Conservation (phyloP, 805 yeast genomes). For the Isabelozyma heimii region DNA sequence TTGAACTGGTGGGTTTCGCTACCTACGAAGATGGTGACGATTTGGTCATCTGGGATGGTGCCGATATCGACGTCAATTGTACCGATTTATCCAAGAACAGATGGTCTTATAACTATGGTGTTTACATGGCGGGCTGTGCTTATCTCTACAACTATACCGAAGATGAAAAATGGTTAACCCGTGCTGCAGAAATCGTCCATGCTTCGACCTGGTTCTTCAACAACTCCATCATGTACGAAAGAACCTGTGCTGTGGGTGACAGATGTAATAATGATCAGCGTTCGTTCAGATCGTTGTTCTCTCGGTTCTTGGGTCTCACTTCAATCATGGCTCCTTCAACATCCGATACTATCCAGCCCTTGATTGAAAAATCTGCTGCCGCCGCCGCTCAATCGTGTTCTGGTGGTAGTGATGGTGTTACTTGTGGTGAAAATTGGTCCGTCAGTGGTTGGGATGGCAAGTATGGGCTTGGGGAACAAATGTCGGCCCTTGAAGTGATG, state of each 20-base stretch:
- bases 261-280: conserved; percentile 75
- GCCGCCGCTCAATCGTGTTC: conserved; percentile 79
- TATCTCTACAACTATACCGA: conserved; percentile 63
- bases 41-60: conserved; percentile 56
- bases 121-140: conserved; percentile 66
- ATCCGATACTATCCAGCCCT: conserved; percentile 37
- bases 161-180: conserved; percentile 40
- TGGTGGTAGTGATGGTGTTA: conserved; percentile 83
- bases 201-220: conserved; percentile 46
- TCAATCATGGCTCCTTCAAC: conserved; percentile 53
- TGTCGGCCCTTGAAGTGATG: conserved; percentile 68
- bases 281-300: conserved; percentile 67
- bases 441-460: conserved; percentile 56
- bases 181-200: conserved; percentile 33
- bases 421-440: conserved; percentile 81
- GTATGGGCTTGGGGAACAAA: conserved; percentile 84
- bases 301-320: conserved; percentile 62
- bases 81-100: conserved; percentile 45
- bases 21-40: conserved; percentile 13
- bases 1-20: conserved; percentile 42
- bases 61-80: conserved; percentile 46
- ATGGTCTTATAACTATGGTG: conserved; percentile 74
- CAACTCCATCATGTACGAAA: conserved; percentile 55
- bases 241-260: conserved; percentile 51
- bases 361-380: conserved; percentile 48